A percentile compares a stretch with the other conserved stretches of the same genome.
Evolutionary conservation across 2,329 filamentous ascomycete species (phyloP).

Genomic region (Neofusicoccum parvum): DNA sequence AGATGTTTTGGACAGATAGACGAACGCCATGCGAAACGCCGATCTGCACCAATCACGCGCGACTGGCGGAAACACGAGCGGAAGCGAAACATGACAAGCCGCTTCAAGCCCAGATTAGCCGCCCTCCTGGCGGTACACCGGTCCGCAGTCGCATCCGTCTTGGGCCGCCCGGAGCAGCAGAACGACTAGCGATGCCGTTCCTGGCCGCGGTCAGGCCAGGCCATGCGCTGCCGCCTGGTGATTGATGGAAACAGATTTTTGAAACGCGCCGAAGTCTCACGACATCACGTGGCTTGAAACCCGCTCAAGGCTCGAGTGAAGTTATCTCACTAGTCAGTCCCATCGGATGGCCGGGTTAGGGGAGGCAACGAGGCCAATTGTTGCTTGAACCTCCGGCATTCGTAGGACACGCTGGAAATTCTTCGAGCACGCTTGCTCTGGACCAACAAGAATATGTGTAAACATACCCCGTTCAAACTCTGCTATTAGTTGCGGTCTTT

Average conservation of each 20-base stretch:
- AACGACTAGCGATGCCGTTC: not conserved
- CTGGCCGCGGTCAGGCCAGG: not conserved
- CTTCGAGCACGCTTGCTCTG: too few species aligned
- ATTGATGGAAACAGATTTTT: not conserved
- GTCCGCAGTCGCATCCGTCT: not conserved
- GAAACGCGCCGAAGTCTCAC: slow-evolving; percentile 8
- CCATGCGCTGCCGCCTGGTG: not conserved
- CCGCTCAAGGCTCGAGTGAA: not conserved
- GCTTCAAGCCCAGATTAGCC: not conserved
- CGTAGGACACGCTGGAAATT: too few species aligned
- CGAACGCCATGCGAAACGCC: slow-evolving; percentile 6
- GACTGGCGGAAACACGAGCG: not conserved
- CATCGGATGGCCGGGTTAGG: too few species aligned
- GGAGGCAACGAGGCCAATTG: too few species aligned
- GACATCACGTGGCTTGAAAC: slow-evolving; percentile 9
- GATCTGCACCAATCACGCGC: not conserved
- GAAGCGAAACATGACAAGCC: not conserved
- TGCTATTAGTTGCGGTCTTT: too few species aligned
- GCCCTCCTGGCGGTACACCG: slow-evolving; percentile 3
- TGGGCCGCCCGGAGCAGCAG: not conserved
- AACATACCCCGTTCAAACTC: too few species aligned
- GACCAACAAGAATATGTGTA: too few species aligned
- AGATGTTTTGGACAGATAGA: slow-evolving; percentile 1
- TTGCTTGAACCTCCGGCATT: too few species aligned
- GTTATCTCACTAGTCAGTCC: too few species aligned